Evolutionary conservation across 1,139 yeast species (phyloP).

Genomic region (Candida sp.): DNA sequence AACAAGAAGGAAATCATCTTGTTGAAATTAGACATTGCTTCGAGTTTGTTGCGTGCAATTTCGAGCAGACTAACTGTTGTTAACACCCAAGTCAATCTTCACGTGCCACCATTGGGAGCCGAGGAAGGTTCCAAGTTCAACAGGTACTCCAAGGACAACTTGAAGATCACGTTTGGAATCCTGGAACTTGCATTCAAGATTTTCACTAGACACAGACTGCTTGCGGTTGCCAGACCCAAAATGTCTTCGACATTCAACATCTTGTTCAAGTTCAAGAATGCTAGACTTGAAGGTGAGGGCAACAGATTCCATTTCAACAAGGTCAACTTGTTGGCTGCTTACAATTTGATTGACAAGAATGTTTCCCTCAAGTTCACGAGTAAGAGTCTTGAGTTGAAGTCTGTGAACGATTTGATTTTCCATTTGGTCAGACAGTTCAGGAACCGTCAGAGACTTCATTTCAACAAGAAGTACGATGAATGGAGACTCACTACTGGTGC

Average conservation of each 20-base stretch:
- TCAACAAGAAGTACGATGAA: conserved; percentile 29
- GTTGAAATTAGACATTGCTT: conserved; percentile 11
- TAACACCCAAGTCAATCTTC: conserved; percentile 33
- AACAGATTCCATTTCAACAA: conserved; percentile 35
- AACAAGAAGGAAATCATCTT: conserved; percentile 12
- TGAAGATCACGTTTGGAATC: conserved; percentile 25
- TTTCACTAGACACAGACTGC: conserved; percentile 28
- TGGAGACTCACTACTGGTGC: conserved; percentile 8
- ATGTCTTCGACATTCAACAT: conserved; percentile 18
- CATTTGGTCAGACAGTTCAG: conserved; percentile 38
- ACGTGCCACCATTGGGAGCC: conserved; percentile 33
- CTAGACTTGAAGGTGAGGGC: conserved; percentile 34
- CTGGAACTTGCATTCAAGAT: conserved; percentile 31
- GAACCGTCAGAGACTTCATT: conserved; percentile 29
- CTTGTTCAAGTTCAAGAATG: conserved; percentile 35
- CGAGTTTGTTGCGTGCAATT: conserved; percentile 20
- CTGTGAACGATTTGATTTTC: conserved; percentile 44
- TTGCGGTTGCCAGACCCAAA: conserved; percentile 9
- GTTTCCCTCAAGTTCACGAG: conserved; percentile 28
- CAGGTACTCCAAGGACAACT: conserved; percentile 33
- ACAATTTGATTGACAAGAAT: conserved; percentile 24
- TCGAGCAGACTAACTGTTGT: conserved; percentile 33
- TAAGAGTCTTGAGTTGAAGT: conserved; percentile 33
- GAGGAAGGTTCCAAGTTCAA: conserved; percentile 23
- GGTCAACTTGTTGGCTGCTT: conserved; percentile 29